Evolutionary conservation across 345 rosid genomes (phyloP).

Genomic region (Eucalyptus marginata): DNA sequence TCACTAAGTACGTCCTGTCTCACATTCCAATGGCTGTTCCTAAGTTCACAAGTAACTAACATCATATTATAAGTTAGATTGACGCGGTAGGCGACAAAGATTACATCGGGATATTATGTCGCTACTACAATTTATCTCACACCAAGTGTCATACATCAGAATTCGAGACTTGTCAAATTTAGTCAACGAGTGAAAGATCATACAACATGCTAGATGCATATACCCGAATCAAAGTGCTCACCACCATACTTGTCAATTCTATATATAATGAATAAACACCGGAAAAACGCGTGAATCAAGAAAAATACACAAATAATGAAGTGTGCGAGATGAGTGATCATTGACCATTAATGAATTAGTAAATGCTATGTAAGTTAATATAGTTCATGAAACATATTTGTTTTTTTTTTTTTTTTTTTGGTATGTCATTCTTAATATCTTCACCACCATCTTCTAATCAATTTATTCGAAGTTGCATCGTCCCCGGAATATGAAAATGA

Average conservation of each 20-base stretch:
- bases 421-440: neutral
- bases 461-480: neutral
- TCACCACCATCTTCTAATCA: neutral
- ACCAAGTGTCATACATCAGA: accelerated
- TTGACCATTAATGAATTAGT: neutral
- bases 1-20: neutral
- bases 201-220: neutral
- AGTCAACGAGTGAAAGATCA: neutral
- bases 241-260: neutral
- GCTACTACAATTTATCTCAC: neutral
- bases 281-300: accelerated
- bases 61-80: neutral
- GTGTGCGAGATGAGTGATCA: no score
- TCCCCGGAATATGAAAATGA: neutral
- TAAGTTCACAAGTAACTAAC: neutral
- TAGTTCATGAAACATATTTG: neutral
- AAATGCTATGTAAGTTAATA: neutral
- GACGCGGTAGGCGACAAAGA: neutral
- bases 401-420: neutral
- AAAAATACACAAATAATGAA: neutral
- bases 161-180: neutral
- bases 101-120: neutral
- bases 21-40: neutral
- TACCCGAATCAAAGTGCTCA: neutral
- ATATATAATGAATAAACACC: neutral